These are phyloP conservation scores for Carallia brachiata DNA, from an alignment of 345 rosid species.

Conservation along the genomic window DNA sequence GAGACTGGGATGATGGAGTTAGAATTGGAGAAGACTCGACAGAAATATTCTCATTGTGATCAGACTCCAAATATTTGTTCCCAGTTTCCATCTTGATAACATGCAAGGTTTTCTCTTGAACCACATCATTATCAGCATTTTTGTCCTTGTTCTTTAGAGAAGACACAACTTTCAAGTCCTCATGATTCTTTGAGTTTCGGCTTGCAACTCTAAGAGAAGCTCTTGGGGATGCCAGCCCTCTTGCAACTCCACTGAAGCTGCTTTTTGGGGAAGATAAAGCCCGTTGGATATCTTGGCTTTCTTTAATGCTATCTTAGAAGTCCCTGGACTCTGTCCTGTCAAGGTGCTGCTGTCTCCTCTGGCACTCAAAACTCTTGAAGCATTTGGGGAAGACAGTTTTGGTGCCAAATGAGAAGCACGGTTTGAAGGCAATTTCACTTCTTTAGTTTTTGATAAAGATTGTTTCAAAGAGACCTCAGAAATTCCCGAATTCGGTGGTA, in stretches of 20 bases:
- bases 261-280: slow-evolving; percentile 17
- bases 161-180: slow-evolving; percentile 30
- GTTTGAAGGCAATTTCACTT: slow-evolving; percentile 28
- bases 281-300: slow-evolving; percentile 20
- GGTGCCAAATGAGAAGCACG: slow-evolving; percentile 34
- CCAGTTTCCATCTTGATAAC: slow-evolving; percentile 58
- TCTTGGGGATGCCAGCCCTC: slow-evolving; percentile 20
- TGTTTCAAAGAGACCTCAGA: slow-evolving; percentile 22
- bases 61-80: slow-evolving; percentile 41
- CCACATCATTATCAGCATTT: slow-evolving; percentile 20
- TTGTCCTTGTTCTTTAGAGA: slow-evolving; percentile 30
- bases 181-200: slow-evolving; percentile 35
- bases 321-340: slow-evolving; percentile 25
- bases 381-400: slow-evolving; percentile 26
- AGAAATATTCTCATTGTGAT: slow-evolving; percentile 40
- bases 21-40: slow-evolving; percentile 32
- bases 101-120: slow-evolving; percentile 63
- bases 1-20: slow-evolving; percentile 19
- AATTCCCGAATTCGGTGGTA: slow-evolving; percentile 25
- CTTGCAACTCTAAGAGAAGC: slow-evolving; percentile 25
- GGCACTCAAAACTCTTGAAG: slow-evolving; percentile 28
- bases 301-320: slow-evolving; percentile 31
- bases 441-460: slow-evolving; percentile 35
- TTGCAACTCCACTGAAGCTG: slow-evolving; percentile 3
- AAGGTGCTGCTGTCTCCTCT: slow-evolving; percentile 29